A percentile compares a stretch with the other conserved stretches of the same genome.
These are phyloP conservation scores for Globisporangium sylvaticum DNA, from an alignment of 352 stramenopile genomes.

Conservation along the genomic window DNA sequence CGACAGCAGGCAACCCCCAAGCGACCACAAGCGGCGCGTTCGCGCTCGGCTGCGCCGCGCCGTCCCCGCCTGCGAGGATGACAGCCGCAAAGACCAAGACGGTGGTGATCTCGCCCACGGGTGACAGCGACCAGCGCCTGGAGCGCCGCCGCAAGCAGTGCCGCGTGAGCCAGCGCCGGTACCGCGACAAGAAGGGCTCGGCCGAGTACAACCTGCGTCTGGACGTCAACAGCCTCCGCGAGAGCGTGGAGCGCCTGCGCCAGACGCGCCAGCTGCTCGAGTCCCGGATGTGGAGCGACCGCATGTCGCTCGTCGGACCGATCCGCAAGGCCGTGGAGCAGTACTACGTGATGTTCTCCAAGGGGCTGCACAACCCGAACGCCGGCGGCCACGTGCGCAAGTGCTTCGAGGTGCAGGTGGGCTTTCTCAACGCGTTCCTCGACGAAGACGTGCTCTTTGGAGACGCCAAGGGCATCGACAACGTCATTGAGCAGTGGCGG, in stretches of 20 bases:
- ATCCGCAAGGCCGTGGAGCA: slow-evolving; percentile 51
- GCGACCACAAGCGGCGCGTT: background rate
- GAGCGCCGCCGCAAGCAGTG: slow-evolving; percentile 53
- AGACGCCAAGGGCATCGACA: slow-evolving; percentile 28
- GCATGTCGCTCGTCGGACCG: slow-evolving; percentile 24
- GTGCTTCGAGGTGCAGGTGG: slow-evolving; percentile 51
- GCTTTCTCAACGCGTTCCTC: slow-evolving; percentile 50
- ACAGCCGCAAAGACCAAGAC: background rate
- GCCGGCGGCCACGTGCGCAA: slow-evolving; percentile 29
- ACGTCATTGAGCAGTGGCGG: slow-evolving; percentile 56
- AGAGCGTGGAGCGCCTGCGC: slow-evolving; percentile 50
- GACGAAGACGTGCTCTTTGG: slow-evolving; percentile 40
- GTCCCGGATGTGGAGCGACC: slow-evolving; percentile 42
- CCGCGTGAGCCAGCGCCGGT: slow-evolving; percentile 62
- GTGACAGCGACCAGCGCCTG: slow-evolving; percentile 20
- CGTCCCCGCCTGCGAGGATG: background rate
- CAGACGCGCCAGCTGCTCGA: slow-evolving; percentile 39
- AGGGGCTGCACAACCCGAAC: slow-evolving; percentile 45
- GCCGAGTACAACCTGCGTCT: slow-evolving; percentile 62
- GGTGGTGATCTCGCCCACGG: slow-evolving; percentile 1
- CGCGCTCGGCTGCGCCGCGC: background rate
- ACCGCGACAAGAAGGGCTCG: slow-evolving; percentile 66
- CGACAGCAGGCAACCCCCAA: background rate
- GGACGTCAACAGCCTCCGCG: slow-evolving; percentile 57
- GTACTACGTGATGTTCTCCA: slow-evolving; percentile 64